A percentile compares a stretch with the other conserved stretches of the same genome.
These are phyloP conservation scores for Lindgomyces ingoldianus DNA, from an alignment of 495 filamentous ascomycete species.

Conservation along the genomic window DNA sequence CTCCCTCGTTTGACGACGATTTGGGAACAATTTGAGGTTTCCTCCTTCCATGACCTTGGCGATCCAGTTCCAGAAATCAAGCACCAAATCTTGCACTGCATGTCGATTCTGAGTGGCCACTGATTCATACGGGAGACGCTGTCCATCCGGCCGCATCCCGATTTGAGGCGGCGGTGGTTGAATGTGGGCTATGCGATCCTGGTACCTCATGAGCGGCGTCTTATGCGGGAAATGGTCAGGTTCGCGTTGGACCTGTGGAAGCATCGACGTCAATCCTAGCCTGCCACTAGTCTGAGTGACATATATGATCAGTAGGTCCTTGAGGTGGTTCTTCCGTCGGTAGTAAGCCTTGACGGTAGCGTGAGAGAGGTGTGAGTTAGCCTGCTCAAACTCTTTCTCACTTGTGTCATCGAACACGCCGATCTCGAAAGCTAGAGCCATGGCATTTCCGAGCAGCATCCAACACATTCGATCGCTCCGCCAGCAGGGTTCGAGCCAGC, in stretches of 20 bases:
- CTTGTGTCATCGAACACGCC: conserved; percentile 87
- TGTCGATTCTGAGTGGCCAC: conserved; percentile 47
- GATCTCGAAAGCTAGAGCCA: conserved; percentile 87
- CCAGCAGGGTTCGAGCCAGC: conserved; percentile 96
- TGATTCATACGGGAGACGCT: conserved; percentile 35
- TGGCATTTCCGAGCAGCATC: conserved; percentile 92
- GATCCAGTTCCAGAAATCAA: conserved; percentile 88
- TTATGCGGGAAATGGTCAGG: conserved; percentile 25
- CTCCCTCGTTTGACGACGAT: conserved; percentile 77
- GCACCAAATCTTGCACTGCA: conserved; percentile 68
- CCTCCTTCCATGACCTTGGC: conserved; percentile 85
- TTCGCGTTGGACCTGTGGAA: conserved; percentile 55
- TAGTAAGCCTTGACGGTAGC: conserved; percentile 71
- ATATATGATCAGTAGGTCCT: conserved; percentile 83
- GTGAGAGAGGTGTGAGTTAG: conserved; percentile 39
- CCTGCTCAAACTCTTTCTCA: conserved; percentile 45
- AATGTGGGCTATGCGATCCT: conserved; percentile 33
- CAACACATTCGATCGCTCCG: conserved; percentile 96
- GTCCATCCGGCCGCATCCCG: conserved; percentile 50
- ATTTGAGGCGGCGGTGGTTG: conserved; percentile 15
- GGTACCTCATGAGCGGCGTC: conserved; percentile 27
- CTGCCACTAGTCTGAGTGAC: conserved; percentile 89
- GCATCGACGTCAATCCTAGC: conserved; percentile 90
- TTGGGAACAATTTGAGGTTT: conserved; percentile 81
- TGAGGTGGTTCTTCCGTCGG: conserved; percentile 76